phyloP scores from a whole-genome alignment of 352 stramenopile species.

The Globisporangium okanoganense region DNA sequence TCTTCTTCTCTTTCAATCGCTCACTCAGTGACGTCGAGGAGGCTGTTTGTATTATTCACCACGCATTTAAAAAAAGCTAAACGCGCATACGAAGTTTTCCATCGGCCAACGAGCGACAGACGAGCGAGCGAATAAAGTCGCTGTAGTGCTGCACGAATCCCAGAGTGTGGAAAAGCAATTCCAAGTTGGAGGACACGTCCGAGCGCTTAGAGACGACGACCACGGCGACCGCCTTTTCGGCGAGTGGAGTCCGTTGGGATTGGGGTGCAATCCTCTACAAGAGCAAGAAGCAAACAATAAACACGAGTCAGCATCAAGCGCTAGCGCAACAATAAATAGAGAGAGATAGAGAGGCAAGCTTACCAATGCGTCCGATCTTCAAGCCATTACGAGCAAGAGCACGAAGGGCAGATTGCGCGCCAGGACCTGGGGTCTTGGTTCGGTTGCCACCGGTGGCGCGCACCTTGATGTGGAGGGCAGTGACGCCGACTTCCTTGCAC shows the following conservation, averaged over 20 bases:
- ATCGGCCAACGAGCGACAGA: not conserved
- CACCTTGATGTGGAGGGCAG: constrained; percentile 99
- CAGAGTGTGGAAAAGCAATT: not conserved
- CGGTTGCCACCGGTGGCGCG: constrained; percentile 98
- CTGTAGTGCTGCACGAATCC: constrained; percentile 22
- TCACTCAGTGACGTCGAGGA: not conserved
- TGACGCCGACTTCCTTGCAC: constrained; percentile 98
- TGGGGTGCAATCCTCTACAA: constrained; percentile 97
- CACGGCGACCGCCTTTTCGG: constrained; percentile 98
- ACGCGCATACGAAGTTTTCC: not conserved
- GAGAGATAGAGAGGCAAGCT: not conserved
- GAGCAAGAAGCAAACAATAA: not conserved
- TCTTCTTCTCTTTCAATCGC: constrained; percentile 9
- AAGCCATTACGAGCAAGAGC: constrained; percentile 98
- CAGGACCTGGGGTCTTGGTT: constrained; percentile 97
- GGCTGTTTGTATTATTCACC: constrained; percentile 7
- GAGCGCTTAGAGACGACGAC: constrained; percentile 96
- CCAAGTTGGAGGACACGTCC: constrained; percentile 11
- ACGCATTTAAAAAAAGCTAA: constrained; percentile 5
- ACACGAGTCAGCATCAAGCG: not conserved
- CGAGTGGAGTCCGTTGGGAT: constrained; percentile 99
- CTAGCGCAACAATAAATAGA: not conserved
- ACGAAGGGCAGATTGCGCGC: constrained; percentile 97
- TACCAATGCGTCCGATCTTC: constrained; percentile 97
- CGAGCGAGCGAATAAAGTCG: constrained; percentile 10